phyloP scores from a whole-genome alignment of 495 filamentous ascomycete genomes.

The Coniosporium apollinis region DNA sequence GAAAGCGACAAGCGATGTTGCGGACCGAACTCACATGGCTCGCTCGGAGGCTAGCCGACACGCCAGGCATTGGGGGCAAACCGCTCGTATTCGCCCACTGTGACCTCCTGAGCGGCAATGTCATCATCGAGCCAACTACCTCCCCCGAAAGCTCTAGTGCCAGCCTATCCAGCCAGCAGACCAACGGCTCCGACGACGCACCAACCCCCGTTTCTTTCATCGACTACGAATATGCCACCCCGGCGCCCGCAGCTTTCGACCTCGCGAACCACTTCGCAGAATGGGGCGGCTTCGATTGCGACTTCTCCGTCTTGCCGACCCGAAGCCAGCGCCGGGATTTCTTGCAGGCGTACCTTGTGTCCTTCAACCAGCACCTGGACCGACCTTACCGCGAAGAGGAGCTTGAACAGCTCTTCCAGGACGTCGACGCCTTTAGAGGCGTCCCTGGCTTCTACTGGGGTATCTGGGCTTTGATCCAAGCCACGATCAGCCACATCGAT shows the following conservation, averaged over 20 bases:
- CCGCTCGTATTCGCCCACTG: slow-evolving; percentile 88
- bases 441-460: slow-evolving; percentile 88
- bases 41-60: slow-evolving; percentile 51
- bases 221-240: slow-evolving; percentile 85
- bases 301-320: slow-evolving; percentile 70
- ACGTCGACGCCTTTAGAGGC: slow-evolving; percentile 79
- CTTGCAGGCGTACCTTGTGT: slow-evolving; percentile 58
- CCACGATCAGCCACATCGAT: slow-evolving; percentile 85
- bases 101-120: slow-evolving; percentile 86
- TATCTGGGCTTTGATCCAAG: slow-evolving; percentile 93
- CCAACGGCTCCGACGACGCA: slow-evolving; percentile 4
- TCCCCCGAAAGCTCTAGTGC: slow-evolving; percentile 9
- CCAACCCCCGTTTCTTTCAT: slow-evolving; percentile 61
- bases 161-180: no score
- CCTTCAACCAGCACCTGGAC: slow-evolving; percentile 29
- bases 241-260: slow-evolving; percentile 93
- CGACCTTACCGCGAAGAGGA: slow-evolving; percentile 36
- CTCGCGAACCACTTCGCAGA: slow-evolving; percentile 98
- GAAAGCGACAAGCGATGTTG: slow-evolving; percentile 43
- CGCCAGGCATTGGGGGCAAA: slow-evolving; percentile 51
- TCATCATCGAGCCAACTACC: slow-evolving; percentile 58
- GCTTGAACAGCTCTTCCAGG: slow-evolving; percentile 44
- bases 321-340: slow-evolving; percentile 62
- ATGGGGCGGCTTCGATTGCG: slow-evolving; percentile 95
- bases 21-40: slow-evolving; percentile 59